phyloP scores from a whole-genome alignment of 768 basidiomycete genomes.

The Naganishia vaughanmartiniae region DNA sequence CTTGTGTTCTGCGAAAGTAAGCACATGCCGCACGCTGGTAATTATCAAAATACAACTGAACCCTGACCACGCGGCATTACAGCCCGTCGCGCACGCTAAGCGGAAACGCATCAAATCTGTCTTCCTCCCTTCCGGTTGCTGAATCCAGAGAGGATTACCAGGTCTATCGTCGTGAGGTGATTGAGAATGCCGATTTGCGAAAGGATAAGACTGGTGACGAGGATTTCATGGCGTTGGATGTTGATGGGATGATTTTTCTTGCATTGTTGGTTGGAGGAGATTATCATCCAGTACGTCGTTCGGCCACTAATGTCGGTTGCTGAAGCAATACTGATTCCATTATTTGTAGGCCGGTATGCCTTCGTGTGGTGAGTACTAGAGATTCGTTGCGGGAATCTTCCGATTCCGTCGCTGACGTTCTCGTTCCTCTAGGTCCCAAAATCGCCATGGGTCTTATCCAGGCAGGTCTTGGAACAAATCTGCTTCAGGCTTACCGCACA shows the following conservation, averaged over 20 bases:
- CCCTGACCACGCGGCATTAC: background rate
- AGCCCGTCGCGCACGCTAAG: slow-evolving; percentile 10
- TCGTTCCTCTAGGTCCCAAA: slow-evolving; percentile 45
- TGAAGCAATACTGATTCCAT: background rate
- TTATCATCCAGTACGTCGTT: slow-evolving; percentile 63
- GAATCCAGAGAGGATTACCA: slow-evolving; percentile 28
- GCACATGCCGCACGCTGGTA: background rate
- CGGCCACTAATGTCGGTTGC: background rate
- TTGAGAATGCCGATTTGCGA: slow-evolving; percentile 14
- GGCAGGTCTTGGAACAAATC: slow-evolving; percentile 71
- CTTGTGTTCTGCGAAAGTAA: slow-evolving; percentile 71
- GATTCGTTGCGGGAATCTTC: background rate
- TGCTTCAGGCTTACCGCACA: slow-evolving; percentile 62
- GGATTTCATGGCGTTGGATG: slow-evolving; percentile 41
- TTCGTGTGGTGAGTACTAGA: slow-evolving; percentile 41
- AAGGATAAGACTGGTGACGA: slow-evolving; percentile 1
- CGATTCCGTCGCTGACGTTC: background rate
- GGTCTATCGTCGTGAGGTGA: slow-evolving; percentile 17
- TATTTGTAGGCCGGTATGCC: slow-evolving; percentile 37
- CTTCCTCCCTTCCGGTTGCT: slow-evolving; percentile 3
- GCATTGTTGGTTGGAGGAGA: slow-evolving; percentile 86
- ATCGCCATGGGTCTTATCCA: slow-evolving; percentile 75
- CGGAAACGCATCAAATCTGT: slow-evolving; percentile 21
- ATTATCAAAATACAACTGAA: background rate
- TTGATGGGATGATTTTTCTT: slow-evolving; percentile 72